Percentiles rank a stretch among this genome's conserved stretches.
Evolutionary conservation across 2,329 filamentous ascomycete species (phyloP).

Genomic region (Fusarium drepaniforme): DNA sequence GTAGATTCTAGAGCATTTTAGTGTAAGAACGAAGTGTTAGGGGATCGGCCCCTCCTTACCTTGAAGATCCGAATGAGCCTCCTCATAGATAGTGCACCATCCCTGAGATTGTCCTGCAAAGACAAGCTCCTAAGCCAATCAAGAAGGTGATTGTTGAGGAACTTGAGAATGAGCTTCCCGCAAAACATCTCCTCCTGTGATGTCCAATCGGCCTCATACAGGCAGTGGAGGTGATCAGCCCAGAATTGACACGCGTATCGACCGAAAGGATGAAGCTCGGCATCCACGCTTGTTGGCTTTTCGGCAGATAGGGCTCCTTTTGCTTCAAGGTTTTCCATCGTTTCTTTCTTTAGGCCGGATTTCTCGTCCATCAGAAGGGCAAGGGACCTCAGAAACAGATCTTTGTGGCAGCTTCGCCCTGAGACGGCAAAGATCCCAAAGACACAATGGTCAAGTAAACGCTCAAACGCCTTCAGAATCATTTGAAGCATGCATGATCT

Average conservation of each 20-base stretch:
- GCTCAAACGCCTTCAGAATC: rapidly evolving
- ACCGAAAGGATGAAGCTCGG: not conserved
- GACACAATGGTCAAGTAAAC: not conserved
- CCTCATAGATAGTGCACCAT: not conserved
- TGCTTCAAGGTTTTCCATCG: not conserved
- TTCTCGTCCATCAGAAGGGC: not conserved
- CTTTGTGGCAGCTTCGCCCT: not conserved
- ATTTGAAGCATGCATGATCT: not conserved
- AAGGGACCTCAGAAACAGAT: not conserved
- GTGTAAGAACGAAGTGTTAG: not conserved
- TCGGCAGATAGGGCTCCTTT: not conserved
- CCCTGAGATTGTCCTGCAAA: not conserved
- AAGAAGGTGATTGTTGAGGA: not conserved
- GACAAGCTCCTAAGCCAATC: not conserved
- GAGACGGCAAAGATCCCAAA: not conserved
- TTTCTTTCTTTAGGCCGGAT: not conserved
- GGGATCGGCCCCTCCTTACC: not conserved
- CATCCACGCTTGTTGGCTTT: not conserved
- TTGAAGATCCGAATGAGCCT: not conserved
- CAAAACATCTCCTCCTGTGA: not conserved
- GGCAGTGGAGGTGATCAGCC: not conserved
- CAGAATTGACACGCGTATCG: not conserved
- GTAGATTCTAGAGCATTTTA: not conserved
- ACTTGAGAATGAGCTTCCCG: rapidly evolving
- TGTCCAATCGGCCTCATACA: not conserved